Base-by-base conservation (phyloP, 1,284 basidiomycete genomes). In the Naganishia liquefaciens region DNA sequence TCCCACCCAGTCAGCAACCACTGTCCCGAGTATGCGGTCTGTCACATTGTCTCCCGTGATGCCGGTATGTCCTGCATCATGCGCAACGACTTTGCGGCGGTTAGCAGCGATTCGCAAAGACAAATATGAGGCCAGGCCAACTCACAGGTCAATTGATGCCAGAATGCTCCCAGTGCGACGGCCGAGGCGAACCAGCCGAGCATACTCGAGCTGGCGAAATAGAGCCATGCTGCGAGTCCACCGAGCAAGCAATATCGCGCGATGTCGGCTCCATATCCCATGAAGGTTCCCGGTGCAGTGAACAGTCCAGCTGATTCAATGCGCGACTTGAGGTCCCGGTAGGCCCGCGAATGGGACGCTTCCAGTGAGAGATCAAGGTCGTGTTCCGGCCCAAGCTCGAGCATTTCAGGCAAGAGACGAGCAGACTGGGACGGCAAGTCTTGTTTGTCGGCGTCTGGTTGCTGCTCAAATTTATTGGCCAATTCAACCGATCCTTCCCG, bases 51-150 rank as follows among this genome's bases (percentile, higher is more conserved):
- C 81, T 68, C 95, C 93, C 0, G 93, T 95, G 67, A 99, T 88
- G 55, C 92, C 91, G 75, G 89, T 87, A 80, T 99, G 95, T 3
- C 94, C 96, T 11, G 96, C 86, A 79, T 99, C 96, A 78, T 99
- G 96, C 23, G 86, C 93, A 54, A 86, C 83, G 77, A 99, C 75
- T 79, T 62, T 2, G 50, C 15, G 21, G n/a, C 13, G 13, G 13
- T 11, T 10, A 17, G 19, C 15, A 43, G n/a, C 15, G 10, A 9
- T 23, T n/a, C 4, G 9, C 19, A 17, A 15, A 9, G 28, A 13
- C 28, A 27, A 30, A 10, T 28, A 42, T 19, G 19, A 40, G 13
- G 52, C 23, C 28, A 5, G 4, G 43, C 21, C 23, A 21, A 73
- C 78, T 71, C 57, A 79, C 78, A 79, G 30, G 91, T 88, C 66